Evolutionary conservation across 768 basidiomycete genomes (phyloP).

Genomic region (Psilocybe sp.): DNA sequence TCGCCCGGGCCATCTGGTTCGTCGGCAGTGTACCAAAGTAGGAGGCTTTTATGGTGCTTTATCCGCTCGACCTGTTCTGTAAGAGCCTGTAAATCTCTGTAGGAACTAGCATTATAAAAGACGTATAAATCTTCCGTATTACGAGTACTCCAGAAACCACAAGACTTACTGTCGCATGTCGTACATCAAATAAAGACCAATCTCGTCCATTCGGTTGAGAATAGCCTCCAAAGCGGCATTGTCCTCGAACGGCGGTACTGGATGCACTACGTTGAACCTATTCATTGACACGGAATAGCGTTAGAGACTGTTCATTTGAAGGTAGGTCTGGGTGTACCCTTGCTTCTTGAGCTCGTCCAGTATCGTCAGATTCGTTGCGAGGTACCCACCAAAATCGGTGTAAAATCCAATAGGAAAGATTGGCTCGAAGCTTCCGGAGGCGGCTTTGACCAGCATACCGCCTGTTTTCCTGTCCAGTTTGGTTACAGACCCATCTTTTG

Average conservation of each 20-base stretch:
- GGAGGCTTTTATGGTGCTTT: constrained; percentile 45
- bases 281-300: background rate
- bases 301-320: background rate
- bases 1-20: constrained; percentile 58
- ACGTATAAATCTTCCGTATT: background rate
- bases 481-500: constrained; percentile 35
- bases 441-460: constrained; percentile 36
- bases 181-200: constrained; percentile 49
- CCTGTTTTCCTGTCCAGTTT: constrained; percentile 49
- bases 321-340: constrained; percentile 26
- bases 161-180: constrained; percentile 54
- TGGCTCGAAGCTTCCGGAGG: constrained; percentile 21
- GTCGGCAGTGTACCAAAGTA: constrained; percentile 71
- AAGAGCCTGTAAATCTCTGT: constrained; percentile 42
- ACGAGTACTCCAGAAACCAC: background rate
- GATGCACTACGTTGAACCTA: constrained; percentile 41
- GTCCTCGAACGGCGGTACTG: constrained; percentile 51
- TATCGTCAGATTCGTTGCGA: constrained; percentile 36
- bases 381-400: constrained; percentile 37
- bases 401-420: constrained; percentile 60
- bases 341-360: constrained; percentile 43
- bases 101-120: constrained; percentile 31
- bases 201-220: constrained; percentile 51
- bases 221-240: constrained; percentile 37
- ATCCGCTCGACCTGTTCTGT: constrained; percentile 47